Conservation (phyloP, 1,284 basidiomycete species). For the Trametes pubescens region DNA sequence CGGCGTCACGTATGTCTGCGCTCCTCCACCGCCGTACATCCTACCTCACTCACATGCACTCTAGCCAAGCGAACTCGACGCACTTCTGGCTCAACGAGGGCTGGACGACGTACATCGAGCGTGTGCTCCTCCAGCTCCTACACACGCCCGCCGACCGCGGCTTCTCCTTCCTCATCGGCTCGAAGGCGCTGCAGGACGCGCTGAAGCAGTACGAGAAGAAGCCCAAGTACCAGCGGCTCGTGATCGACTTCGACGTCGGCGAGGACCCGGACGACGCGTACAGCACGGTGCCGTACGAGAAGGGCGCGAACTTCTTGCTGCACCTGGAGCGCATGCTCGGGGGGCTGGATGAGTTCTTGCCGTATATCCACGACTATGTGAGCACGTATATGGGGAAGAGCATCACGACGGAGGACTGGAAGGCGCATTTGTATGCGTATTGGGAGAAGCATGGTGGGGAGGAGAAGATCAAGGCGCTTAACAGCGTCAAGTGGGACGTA, state of each 20-base stretch:
- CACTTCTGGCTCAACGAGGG: conserved; percentile 96
- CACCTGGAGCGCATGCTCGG: conserved; percentile 83
- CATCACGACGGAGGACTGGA: conserved; percentile 92
- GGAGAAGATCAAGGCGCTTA: conserved; percentile 74
- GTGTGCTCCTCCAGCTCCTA: conserved; percentile 78
- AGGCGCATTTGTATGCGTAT: conserved; percentile 84
- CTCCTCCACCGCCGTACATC: too few relatives aligned
- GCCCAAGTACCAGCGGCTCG: conserved; percentile 86
- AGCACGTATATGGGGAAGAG: conserved; percentile 82
- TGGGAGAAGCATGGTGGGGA: conserved; percentile 68
- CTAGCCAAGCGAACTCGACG: conserved; percentile 71
- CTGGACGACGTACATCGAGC: conserved; percentile 95
- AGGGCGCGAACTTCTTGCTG: conserved; percentile 77
- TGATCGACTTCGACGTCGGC: conserved; percentile 85
- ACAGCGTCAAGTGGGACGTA: conserved; percentile 84
- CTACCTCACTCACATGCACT: conserved; percentile 4
- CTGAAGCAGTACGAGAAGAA: conserved; percentile 65
- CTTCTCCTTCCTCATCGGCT: conserved; percentile 71
- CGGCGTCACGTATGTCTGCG: conserved; percentile 71
- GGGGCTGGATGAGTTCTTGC: conserved; percentile 86
- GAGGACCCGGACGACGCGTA: conserved; percentile 91
- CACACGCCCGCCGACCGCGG: conserved; percentile 85
- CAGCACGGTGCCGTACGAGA: conserved; percentile 76
- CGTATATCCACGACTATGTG: conserved; percentile 86
- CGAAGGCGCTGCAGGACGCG: conserved; percentile 77